Base-by-base conservation (phyloP, 495 filamentous ascomycete species). In the Neurospora tetrasperma region DNA sequence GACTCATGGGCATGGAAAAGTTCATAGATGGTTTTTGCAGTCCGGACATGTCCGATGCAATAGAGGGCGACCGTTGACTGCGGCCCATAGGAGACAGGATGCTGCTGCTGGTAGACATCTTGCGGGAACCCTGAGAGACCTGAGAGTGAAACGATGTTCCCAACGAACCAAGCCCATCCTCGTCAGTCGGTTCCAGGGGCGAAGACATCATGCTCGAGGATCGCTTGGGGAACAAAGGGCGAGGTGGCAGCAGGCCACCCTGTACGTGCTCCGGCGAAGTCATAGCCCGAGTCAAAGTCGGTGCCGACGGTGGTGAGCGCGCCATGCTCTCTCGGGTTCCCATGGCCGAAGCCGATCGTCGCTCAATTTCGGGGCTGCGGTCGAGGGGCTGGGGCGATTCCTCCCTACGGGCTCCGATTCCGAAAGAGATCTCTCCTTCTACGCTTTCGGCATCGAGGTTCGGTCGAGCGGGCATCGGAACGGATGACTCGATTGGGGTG, bases 1-100 rank as follows among this genome's bases (percentile, higher is more conserved):
- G 87, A 80, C 96, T 97, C 40, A 96, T 75, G 3, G 96, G 96
- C 8, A 96, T 86, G 4, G 96, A 98, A 80, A 98, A 98, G 80
- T 98, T 99, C 79, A 94, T 95, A 2, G 91, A 86, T 2, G 93
- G 92, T 41, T 91, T 89, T 2, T 90, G 88, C 41, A 92, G 84
- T 70, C 80, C 80, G 59, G 87, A 88, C 42, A 87, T 87, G 70
- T 97, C 93, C 3, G 94, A 98, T 75, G 89, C 90, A 54, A 94
- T 83, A 0, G 94, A 97, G 6, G 93, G 93, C 12, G 94, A 96
- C 66, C 93, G 89, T 71, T 84, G 82, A 82, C 88, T 80, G 84
- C 86, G 66, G 78, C 81, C 75, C 83, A 86, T 73, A 1, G 90
- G 88, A 69, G 91, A 91, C 75, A 89, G 87, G 27, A 83, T 76